Evolutionary conservation across 169 alveolate species (phyloP).

Genomic region (Plasmodium gonderi): DNA sequence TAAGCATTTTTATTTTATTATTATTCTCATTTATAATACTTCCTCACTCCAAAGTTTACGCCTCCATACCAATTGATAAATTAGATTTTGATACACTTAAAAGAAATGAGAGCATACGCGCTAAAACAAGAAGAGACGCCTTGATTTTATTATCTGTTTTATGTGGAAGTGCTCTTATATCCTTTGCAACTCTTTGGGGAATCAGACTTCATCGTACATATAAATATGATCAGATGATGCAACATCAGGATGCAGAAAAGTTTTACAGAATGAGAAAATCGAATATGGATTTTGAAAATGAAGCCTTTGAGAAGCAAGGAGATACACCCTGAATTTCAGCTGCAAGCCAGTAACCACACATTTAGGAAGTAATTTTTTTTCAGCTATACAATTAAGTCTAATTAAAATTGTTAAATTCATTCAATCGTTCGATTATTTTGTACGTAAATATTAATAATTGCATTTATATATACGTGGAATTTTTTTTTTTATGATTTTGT

Average conservation of each 20-base stretch:
- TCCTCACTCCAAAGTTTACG: neutral
- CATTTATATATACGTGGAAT: neutral
- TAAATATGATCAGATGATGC: neutral
- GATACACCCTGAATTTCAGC: neutral
- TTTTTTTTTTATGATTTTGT: neutral
- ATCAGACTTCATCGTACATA: neutral
- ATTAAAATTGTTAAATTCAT: neutral
- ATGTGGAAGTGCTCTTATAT: neutral
- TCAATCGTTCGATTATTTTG: neutral
- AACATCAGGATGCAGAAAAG: neutral
- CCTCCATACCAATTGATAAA: neutral
- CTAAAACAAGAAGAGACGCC: neutral
- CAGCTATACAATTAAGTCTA: neutral
- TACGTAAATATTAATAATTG: neutral
- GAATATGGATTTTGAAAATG: neutral
- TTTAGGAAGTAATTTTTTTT: neutral
- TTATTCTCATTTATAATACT: neutral
- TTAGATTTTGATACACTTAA: conserved; percentile 15
- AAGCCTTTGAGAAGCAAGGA: no score
- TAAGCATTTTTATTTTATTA: neutral
- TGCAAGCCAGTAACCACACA: neutral
- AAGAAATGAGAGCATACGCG: neutral
- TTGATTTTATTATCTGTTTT: neutral
- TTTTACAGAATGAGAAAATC: neutral
- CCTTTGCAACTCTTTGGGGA: conserved; percentile 2